These are phyloP conservation scores for Lecanicillium sp. DNA, from an alignment of 2,329 filamentous ascomycete species.

Conservation along the genomic window DNA sequence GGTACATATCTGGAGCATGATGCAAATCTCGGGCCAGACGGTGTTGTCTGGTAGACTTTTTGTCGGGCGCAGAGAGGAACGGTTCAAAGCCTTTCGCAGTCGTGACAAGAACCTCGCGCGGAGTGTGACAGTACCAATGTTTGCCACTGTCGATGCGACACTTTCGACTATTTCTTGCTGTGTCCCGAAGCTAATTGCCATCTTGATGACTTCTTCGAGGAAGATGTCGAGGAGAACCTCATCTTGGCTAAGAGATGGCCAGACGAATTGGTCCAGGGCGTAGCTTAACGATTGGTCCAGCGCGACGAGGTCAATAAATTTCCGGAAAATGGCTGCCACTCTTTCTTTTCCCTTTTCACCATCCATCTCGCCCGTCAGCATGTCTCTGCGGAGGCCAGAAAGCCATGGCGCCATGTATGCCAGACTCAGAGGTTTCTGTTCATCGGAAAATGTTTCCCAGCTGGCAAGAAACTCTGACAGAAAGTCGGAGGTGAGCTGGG, in stretches of 20 bases:
- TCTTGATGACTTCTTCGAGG: conserved; percentile 60
- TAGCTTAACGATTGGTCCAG: conserved; percentile 54
- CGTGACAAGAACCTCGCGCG: conserved; percentile 60
- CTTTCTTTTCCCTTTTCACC: conserved; percentile 62
- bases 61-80: conserved; percentile 61
- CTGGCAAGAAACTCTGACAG: conserved; percentile 68
- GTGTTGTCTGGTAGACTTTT: conserved; percentile 59
- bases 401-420: conserved; percentile 68
- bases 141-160: conserved; percentile 55
- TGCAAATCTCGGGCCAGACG: conserved; percentile 64
- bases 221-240: conserved; percentile 62
- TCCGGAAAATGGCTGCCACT: conserved; percentile 56
- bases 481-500: conserved; percentile 63
- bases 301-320: conserved; percentile 59
- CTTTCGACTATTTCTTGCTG: conserved; percentile 55
- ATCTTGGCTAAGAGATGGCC: conserved; percentile 59
- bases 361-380: conserved; percentile 54
- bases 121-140: conserved; percentile 59
- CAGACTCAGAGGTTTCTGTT: conserved; percentile 60
- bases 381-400: conserved; percentile 51
- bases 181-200: conserved; percentile 50
- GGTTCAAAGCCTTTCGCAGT: conserved; percentile 60
- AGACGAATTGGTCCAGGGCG: conserved; percentile 59
- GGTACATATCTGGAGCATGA: conserved; percentile 60
- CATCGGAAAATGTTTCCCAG: conserved; percentile 63